Evolutionary conservation across 2,329 filamentous ascomycete genomes (phyloP), one percentile per base, ranked within the genome.

Genomic region (Tolypocladium album): DNA sequence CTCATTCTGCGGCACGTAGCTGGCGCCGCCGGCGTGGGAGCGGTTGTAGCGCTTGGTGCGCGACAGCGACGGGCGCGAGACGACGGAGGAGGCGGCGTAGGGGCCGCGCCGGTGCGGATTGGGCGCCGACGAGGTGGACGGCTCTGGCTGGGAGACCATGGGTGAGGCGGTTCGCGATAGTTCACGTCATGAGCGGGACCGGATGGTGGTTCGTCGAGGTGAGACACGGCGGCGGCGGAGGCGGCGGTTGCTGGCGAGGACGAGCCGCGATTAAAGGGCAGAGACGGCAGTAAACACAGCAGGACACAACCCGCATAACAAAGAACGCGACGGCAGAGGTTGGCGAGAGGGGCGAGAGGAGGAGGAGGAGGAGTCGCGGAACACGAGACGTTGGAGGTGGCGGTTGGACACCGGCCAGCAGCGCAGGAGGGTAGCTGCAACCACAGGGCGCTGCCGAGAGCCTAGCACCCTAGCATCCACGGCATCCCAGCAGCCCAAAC

Each of bases 1-100:
- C 72, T 97, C 92, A 71, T 97, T 97, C 70, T 89, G 88, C 50
- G 89, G 83, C 31, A 85, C 76, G 69, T 88, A 86, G 22, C 84
- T 82, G 40, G 81, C 78, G 62, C 87, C 87, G 61, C 90, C 90
- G 67, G 88, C 85, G 70, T 94, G 89, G 56, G 90, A 94, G 63
- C 90, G 88, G 71, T 88, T 88, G 69, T 92, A 89, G 66, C 90
- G 86, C 73, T 89, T 88, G 45, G 74, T 73, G 64, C 87, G 81
- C 34, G 79, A 80, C 59, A 79, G 74, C 17, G 82, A 80, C 61
- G 84, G 80, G 69, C 86, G 85, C 64, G 87, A 83, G 67, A 88
- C 72, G 77, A 92, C 74, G 70, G 85, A 79, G 15, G 73, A 70
- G 52, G 72, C 66, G 2, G 60, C 59, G 31, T 58, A 61, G 55